Percentiles rank a stretch among this genome's conserved stretches.
These are phyloP conservation scores for Hylodesmum podocarpum DNA, from an alignment of 306 rosid genomes.

Conservation along the genomic window DNA sequence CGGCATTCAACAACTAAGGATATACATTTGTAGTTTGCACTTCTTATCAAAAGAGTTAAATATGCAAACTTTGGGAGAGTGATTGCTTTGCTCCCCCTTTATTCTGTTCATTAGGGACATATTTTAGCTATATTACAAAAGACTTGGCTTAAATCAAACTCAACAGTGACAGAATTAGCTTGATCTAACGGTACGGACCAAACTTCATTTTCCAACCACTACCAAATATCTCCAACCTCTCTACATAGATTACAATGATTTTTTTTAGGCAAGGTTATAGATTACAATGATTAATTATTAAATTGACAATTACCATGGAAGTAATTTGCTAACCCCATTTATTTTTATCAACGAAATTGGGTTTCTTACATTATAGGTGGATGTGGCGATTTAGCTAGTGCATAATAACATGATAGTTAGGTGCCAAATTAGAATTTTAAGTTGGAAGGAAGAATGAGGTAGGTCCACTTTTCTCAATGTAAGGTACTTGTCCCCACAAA, in stretches of 20 bases:
- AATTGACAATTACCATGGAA: background rate
- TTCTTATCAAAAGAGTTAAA: slow-evolving; percentile 5
- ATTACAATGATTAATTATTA: background rate
- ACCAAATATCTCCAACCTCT: slow-evolving; percentile 28
- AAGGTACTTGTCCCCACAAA: slow-evolving; percentile 39
- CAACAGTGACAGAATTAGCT: slow-evolving; percentile 32
- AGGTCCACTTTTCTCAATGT: background rate
- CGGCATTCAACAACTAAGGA: slow-evolving; percentile 38
- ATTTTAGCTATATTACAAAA: background rate
- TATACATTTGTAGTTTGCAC: slow-evolving; percentile 24
- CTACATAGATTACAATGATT: background rate
- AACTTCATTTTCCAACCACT: slow-evolving; percentile 38
- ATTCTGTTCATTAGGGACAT: background rate
- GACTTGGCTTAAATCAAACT: slow-evolving; percentile 44
- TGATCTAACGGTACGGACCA: slow-evolving; percentile 42
- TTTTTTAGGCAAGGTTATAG: background rate
- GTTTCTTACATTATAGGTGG: background rate
- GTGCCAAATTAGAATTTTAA: slow-evolving; percentile 23
- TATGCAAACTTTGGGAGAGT: background rate
- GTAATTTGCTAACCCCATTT: background rate
- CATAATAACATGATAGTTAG: background rate
- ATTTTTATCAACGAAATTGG: background rate
- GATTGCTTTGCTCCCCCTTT: slow-evolving; percentile 1
- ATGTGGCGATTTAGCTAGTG: background rate
- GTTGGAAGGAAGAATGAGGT: background rate